These are phyloP conservation scores for Beauveria sp. DNA, from an alignment of 2,329 filamentous ascomycete species.

Conservation along the genomic window DNA sequence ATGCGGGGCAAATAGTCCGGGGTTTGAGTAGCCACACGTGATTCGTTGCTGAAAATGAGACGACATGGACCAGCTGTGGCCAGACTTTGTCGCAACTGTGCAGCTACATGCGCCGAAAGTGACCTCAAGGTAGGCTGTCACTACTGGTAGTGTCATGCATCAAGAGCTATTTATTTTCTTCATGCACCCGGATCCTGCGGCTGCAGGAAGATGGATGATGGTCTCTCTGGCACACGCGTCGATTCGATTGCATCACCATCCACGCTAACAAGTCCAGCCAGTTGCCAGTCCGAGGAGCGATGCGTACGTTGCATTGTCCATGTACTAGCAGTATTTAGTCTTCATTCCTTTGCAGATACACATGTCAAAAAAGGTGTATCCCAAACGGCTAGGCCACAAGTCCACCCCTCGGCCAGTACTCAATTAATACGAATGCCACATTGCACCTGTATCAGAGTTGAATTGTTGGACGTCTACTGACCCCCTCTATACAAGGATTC, in stretches of 20 bases:
- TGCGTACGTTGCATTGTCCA: background rate
- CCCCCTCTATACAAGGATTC: background rate
- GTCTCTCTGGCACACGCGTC: background rate
- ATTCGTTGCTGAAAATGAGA: slow-evolving; percentile 10
- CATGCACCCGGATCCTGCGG: background rate
- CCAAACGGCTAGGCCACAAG: too few species aligned
- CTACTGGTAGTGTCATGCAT: background rate
- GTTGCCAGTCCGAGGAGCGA: too few species aligned
- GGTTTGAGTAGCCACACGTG: slow-evolving; percentile 11
- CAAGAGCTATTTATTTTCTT: background rate
- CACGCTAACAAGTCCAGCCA: background rate
- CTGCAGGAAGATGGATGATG: background rate
- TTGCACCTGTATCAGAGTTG: background rate
- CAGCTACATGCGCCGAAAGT: background rate
- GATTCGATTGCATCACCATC: background rate
- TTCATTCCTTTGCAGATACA: too few species aligned
- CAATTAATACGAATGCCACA: background rate
- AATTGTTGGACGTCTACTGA: background rate
- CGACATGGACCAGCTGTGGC: background rate
- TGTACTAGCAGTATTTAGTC: too few species aligned
- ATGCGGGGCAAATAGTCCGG: slow-evolving; percentile 21
- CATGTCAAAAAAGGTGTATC: too few species aligned
- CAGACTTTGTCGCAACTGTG: background rate
- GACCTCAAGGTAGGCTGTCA: background rate
- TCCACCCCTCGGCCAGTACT: too few species aligned